Percentiles rank a stretch among this genome's conserved stretches.
Conservation (phyloP, 2,329 filamentous ascomycete species). For the Fusarium fracticaudum region DNA sequence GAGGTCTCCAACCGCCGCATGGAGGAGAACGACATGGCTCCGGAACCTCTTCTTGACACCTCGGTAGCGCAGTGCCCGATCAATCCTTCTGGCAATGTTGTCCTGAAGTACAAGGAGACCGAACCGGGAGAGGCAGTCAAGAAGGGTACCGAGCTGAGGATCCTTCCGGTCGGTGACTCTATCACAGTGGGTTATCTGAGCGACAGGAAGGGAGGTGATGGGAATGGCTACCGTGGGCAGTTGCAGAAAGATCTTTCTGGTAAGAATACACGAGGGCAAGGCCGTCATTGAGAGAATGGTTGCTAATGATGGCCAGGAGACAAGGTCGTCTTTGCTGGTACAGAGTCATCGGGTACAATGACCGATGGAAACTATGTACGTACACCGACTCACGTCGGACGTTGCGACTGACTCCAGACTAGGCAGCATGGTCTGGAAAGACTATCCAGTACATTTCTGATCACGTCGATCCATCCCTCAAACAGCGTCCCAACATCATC, state of each 20-base stretch:
- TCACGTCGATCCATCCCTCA: not conserved
- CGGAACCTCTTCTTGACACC: not conserved
- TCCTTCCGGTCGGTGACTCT: slow-evolving; percentile 15
- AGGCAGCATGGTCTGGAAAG: slow-evolving; percentile 24
- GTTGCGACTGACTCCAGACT: not conserved
- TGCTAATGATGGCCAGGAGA: not conserved
- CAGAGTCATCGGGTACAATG: slow-evolving; percentile 7
- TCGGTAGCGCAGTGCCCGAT: not conserved
- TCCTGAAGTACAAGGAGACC: slow-evolving; percentile 1
- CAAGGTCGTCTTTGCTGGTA: slow-evolving; percentile 11
- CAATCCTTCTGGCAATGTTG: not conserved
- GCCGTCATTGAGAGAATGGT: not conserved
- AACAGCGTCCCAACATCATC: slow-evolving; percentile 17
- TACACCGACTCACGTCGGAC: rapidly evolving
- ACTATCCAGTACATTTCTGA: slow-evolving; percentile 24
- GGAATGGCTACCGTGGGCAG: slow-evolving; percentile 4
- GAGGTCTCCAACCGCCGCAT: not conserved
- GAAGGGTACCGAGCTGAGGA: not conserved
- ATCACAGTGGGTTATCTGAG: slow-evolving; percentile 18
- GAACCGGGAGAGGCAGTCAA: not conserved
- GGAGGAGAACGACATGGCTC: not conserved
- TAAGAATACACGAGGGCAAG: not conserved
- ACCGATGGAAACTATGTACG: slow-evolving; percentile 2
- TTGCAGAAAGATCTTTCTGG: slow-evolving; percentile 4
- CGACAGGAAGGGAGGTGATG: slow-evolving; percentile 5